Percentiles rank a stretch among this genome's conserved stretches.
Conservation (phyloP, 306 rosid genomes). For the Trichosanthes truncata region DNA sequence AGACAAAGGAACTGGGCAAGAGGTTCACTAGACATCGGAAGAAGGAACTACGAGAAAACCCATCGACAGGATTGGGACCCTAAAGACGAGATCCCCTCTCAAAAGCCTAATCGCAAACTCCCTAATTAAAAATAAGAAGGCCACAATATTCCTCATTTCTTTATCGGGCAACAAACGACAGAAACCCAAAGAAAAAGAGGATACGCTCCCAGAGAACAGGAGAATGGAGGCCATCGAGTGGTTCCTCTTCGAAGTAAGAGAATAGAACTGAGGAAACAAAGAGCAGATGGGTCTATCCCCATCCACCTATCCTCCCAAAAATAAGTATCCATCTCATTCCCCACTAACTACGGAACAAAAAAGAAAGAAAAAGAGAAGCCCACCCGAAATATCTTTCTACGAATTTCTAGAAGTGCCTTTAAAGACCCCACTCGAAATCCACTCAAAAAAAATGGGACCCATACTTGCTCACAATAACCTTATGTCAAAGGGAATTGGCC, state of each 20-base stretch:
- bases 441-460: neutral
- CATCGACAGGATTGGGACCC: neutral
- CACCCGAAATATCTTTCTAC: neutral
- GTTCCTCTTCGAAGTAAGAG: neutral
- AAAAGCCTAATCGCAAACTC: neutral
- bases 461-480: too few relatives aligned
- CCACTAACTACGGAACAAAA: neutral
- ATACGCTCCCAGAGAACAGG: neutral
- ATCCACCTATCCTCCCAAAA: neutral
- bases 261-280: neutral
- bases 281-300: neutral
- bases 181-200: neutral
- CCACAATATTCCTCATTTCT: too few relatives aligned
- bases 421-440: neutral
- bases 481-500: too few relatives aligned
- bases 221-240: neutral
- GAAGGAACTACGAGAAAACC: neutral
- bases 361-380: neutral
- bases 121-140: neutral
- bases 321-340: neutral
- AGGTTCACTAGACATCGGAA: neutral
- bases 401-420: neutral
- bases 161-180: neutral
- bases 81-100: neutral
- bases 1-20: neutral